Conservation (phyloP, 2,329 filamentous ascomycete species). For the Arachnomyces sp. region DNA sequence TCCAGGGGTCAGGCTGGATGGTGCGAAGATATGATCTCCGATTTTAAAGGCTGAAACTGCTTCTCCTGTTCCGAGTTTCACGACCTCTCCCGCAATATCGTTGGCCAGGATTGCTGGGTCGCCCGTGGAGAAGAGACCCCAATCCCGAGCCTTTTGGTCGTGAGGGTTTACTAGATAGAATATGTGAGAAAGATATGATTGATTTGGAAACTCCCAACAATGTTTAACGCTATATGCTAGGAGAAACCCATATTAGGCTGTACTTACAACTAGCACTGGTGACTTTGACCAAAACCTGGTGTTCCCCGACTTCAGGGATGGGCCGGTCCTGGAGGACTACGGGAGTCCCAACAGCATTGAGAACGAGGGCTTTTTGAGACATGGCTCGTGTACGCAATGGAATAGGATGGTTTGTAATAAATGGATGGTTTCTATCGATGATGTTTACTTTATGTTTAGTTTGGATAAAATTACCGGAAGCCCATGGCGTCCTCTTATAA, state of each 20-base stretch:
- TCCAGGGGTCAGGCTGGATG: conserved; percentile 12
- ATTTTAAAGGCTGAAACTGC: conserved; percentile 15
- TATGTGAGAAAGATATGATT: background rate
- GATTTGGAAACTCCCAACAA: conserved; percentile 18
- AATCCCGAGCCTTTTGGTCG: conserved; percentile 32
- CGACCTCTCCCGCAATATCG: conserved; percentile 29
- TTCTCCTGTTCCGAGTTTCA: conserved; percentile 19
- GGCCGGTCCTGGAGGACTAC: conserved; percentile 15
- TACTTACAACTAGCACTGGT: conserved; percentile 15
- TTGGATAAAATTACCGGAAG: no score
- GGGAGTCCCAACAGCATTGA: conserved; percentile 19
- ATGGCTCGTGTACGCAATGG: background rate
- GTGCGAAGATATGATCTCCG: conserved; percentile 27
- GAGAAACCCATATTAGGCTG: no score
- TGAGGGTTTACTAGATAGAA: conserved; percentile 23
- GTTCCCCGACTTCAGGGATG: conserved; percentile 22
- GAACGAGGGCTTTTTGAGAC: conserved; percentile 19
- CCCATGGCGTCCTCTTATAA: no score
- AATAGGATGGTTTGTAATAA: no score
- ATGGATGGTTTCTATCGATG: no score
- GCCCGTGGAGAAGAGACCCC: conserved; percentile 27
- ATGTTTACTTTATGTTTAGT: no score
- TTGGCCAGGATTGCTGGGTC: conserved; percentile 26
- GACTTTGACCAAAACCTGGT: conserved; percentile 32
- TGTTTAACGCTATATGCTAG: no score